Conservation (phyloP, 768 basidiomycete genomes). For the Coprinellus micaceus region DNA sequence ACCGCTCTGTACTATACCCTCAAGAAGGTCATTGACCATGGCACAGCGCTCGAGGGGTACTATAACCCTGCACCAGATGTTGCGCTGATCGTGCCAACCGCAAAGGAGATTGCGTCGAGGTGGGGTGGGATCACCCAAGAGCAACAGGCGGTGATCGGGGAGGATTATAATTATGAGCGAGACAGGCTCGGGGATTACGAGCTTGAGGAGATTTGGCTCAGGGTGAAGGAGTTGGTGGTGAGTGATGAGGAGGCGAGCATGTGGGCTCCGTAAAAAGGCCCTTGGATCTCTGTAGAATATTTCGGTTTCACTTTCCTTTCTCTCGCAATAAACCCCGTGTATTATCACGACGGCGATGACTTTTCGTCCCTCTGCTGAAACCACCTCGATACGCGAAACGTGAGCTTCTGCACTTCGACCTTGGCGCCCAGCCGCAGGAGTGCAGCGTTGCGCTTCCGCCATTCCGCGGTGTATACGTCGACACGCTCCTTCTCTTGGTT, state of each 20-base stretch:
- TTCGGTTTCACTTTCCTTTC: background rate
- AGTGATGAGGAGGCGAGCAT: slow-evolving; percentile 41
- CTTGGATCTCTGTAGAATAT: background rate
- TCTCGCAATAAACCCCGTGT: background rate
- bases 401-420: slow-evolving; percentile 42
- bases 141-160: slow-evolving; percentile 52
- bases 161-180: slow-evolving; percentile 63
- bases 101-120: slow-evolving; percentile 59
- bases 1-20: slow-evolving; percentile 77
- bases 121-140: slow-evolving; percentile 74
- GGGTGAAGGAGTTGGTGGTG: slow-evolving; percentile 59
- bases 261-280: slow-evolving; percentile 8
- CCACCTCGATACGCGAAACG: background rate
- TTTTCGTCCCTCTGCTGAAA: background rate
- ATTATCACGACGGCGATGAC: slow-evolving; percentile 17
- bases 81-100: slow-evolving; percentile 55
- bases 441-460: slow-evolving; percentile 58
- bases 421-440: slow-evolving; percentile 58
- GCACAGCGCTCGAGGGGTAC: slow-evolving; percentile 33
- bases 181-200: slow-evolving; percentile 54
- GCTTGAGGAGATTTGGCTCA: slow-evolving; percentile 57
- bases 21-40: slow-evolving; percentile 41
- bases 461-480: slow-evolving; percentile 59
- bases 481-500: slow-evolving; percentile 60
- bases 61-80: slow-evolving; percentile 50